A percentile compares a stretch with the other conserved stretches of the same genome.
Evolutionary conservation across 2,329 filamentous ascomycete genomes (phyloP).

Genomic region (Aspergillus tanneri): DNA sequence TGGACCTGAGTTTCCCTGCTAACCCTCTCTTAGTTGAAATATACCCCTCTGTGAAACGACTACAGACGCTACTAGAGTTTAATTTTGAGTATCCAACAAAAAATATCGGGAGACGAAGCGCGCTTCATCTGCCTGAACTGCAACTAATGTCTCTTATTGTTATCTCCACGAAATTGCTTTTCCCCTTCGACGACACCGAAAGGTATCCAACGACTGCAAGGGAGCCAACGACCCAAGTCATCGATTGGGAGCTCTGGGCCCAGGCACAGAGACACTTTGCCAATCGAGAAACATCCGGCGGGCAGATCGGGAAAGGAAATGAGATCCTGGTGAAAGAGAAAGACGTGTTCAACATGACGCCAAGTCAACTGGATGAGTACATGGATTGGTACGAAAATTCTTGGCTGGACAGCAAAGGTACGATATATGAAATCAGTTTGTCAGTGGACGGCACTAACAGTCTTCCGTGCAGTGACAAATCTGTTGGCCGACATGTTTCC

Average conservation of each 20-base stretch:
- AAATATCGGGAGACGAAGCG: conserved; percentile 36
- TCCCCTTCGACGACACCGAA: conserved; percentile 65
- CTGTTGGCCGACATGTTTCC: conserved; percentile 47
- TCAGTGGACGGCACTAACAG: background rate
- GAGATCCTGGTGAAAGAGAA: conserved; percentile 59
- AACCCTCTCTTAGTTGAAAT: conserved; percentile 29
- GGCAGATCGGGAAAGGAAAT: conserved; percentile 45
- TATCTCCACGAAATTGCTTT: conserved; percentile 74
- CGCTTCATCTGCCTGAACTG: conserved; percentile 68
- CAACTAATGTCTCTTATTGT: conserved; percentile 70
- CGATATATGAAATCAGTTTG: background rate
- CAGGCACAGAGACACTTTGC: conserved; percentile 47
- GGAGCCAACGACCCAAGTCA: conserved; percentile 58
- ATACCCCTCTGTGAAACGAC: conserved; percentile 56
- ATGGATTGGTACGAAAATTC: conserved; percentile 75
- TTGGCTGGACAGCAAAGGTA: conserved; percentile 48
- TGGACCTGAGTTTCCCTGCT: background rate
- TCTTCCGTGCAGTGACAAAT: conserved; percentile 23
- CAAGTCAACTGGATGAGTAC: conserved; percentile 68
- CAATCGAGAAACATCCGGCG: conserved; percentile 29
- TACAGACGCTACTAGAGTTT: conserved; percentile 58
- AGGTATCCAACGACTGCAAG: conserved; percentile 51
- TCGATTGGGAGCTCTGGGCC: conserved; percentile 75
- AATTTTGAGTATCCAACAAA: conserved; percentile 54
- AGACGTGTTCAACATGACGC: conserved; percentile 62